Base-by-base conservation (phyloP, 2,329 filamentous ascomycete species). In the Dactylonectria macrodidyma region DNA sequence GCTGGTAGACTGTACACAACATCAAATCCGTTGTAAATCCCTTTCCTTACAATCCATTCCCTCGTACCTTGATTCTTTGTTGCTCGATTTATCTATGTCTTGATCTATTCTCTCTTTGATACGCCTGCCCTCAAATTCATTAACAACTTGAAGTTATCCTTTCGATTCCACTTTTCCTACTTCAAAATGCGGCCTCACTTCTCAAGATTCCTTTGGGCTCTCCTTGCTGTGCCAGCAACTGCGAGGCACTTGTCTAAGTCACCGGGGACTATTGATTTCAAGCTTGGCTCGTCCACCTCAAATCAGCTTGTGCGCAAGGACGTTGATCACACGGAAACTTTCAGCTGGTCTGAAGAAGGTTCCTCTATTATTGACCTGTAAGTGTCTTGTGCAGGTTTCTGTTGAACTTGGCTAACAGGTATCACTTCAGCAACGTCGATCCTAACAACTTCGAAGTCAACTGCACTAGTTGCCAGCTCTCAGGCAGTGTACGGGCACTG, bases 381-480 rank as follows among this genome's bases (percentile, higher is more conserved):
- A 47, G 55, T 34, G 3, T 11, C n/a, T 7, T 19, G 26, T 10
- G 5, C 24, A 19, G 11, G 5, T 16, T 3, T 8, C 3, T 19
- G 2, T 44, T 3, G 16, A n/a, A 5, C 16, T 34, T n/a, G 1
- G 34, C 41, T 58, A 19, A 58, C 30, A 34, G 26, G 7, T 3
- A 24, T 26, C 34, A 5, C 33, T 24, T n/a, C 30, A 59, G 56
- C 7, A 22, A 46, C 24, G 16, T 48, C 6, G 14, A 41, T 2
- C 34, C 26, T 3, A 34, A 59, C 33, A 33, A 44, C 9, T 30
- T 65, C 9, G 36, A 48, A 24, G 38, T 55, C 9, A 54, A 65
- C 38, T 65, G 62, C 48, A 59, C 26, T 19, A 50, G 54, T 19
- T 65, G 62, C 30, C 14, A 38, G 16, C 41, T 59, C 11, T 34